phyloP scores from a whole-genome alignment of 257 asterid genomes.

The Cordia subcordata region DNA sequence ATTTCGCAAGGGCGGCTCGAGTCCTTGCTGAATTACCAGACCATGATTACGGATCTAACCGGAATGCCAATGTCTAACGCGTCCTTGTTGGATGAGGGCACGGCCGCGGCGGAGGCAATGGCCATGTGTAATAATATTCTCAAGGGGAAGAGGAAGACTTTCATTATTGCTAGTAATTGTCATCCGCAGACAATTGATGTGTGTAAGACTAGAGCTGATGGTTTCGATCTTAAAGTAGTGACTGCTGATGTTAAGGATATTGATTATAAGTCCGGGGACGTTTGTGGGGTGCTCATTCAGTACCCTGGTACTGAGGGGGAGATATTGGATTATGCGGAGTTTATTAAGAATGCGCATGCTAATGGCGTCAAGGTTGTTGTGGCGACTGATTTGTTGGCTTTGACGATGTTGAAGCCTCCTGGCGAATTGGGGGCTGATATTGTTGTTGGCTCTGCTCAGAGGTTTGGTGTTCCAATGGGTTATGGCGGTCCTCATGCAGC shows the following conservation, averaged over 20 bases:
- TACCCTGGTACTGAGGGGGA: slow-evolving; percentile 99
- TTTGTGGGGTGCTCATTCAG: slow-evolving; percentile 91
- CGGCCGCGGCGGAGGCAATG: slow-evolving; percentile 99
- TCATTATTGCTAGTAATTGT: slow-evolving; percentile 81
- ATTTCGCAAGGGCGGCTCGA: slow-evolving; percentile 96
- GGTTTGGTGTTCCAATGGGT: slow-evolving; percentile 99
- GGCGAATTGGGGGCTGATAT: slow-evolving; percentile 95
- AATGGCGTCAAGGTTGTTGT: slow-evolving; percentile 93
- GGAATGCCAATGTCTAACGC: slow-evolving; percentile 97
- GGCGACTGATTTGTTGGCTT: slow-evolving; percentile 90
- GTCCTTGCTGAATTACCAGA: slow-evolving; percentile 81
- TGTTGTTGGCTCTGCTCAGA: slow-evolving; percentile 95
- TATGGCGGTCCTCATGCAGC: slow-evolving; percentile 99
- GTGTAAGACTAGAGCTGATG: slow-evolving; percentile 89
- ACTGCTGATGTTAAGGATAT: slow-evolving; percentile 67
- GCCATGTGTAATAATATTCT: slow-evolving; percentile 93
- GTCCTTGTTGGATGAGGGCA: slow-evolving; percentile 88
- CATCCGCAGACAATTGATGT: slow-evolving; percentile 94
- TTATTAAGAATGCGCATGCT: slow-evolving; percentile 86
- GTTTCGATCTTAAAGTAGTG: slow-evolving; percentile 72
- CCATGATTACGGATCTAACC: slow-evolving; percentile 86
- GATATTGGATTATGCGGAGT: slow-evolving; percentile 74
- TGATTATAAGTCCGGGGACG: slow-evolving; percentile 76
- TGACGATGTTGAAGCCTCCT: slow-evolving; percentile 91
- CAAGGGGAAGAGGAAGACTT: slow-evolving; percentile 88